Conservation (phyloP, 306 rosid genomes). For the Ochetophila trinervis region DNA sequence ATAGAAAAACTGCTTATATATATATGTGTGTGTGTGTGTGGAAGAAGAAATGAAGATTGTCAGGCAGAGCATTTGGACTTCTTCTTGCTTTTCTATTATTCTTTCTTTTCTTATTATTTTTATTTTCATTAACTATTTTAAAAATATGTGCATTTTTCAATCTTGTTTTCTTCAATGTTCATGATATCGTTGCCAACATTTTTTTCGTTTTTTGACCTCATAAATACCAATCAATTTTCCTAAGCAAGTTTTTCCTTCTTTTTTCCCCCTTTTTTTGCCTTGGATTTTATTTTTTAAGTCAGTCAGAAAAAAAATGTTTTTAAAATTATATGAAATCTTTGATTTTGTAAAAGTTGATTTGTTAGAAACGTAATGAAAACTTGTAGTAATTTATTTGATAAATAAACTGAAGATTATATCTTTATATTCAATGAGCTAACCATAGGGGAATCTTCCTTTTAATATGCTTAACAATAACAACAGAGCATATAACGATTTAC, state of each 20-base stretch:
- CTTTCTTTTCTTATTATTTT: neutral
- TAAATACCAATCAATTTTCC: neutral
- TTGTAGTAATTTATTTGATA: no score
- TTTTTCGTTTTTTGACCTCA: neutral
- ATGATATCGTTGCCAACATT: neutral
- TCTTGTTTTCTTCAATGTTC: neutral
- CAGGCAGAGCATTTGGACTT: neutral
- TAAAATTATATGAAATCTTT: no score
- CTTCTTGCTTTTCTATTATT: neutral
- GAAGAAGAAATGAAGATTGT: slow-evolving; percentile 1
- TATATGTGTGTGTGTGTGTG: neutral
- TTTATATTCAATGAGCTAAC: no score
- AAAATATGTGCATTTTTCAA: neutral
- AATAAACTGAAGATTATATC: no score
- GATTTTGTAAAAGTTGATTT: no score
- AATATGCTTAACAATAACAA: no score
- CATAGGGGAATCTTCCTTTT: no score
- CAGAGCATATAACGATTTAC: neutral
- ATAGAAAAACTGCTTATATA: neutral
- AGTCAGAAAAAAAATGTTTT: no score
- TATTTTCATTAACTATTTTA: neutral
- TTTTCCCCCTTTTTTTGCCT: no score
- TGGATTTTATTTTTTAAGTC: no score
- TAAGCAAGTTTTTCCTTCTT: neutral
- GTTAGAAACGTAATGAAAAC: no score